These are phyloP conservation scores for Arthroderma sp. DNA, from an alignment of 2,329 filamentous ascomycete genomes.

Conservation along the genomic window DNA sequence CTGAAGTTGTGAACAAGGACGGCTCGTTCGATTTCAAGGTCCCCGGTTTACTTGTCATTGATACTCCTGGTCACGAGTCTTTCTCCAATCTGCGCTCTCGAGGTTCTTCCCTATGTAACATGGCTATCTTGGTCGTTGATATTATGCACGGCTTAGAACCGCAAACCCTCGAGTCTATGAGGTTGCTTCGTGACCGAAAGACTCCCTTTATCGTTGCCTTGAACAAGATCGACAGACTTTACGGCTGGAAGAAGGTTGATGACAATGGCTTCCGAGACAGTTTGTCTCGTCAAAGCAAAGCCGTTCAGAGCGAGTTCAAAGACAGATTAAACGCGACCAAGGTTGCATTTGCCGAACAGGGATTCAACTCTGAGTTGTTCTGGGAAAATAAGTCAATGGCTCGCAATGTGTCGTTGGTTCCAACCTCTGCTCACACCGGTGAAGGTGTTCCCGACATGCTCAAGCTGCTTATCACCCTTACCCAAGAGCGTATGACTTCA, in stretches of 20 bases:
- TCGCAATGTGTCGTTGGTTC: slow-evolving; percentile 85
- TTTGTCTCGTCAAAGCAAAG: slow-evolving; percentile 77
- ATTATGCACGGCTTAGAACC: slow-evolving; percentile 99
- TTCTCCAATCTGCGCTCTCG: slow-evolving; percentile 96
- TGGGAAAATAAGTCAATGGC: slow-evolving; percentile 98
- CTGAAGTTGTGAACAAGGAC: slow-evolving; percentile 81
- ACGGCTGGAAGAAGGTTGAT: slow-evolving; percentile 96
- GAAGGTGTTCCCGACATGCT: slow-evolving; percentile 98
- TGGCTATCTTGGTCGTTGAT: slow-evolving; percentile 96
- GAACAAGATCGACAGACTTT: slow-evolving; percentile 99
- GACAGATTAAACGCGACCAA: slow-evolving; percentile 85
- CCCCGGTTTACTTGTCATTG: slow-evolving; percentile 88
- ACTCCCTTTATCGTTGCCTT: slow-evolving; percentile 97
- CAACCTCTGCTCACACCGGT: slow-evolving; percentile 95
- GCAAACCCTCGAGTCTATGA: slow-evolving; percentile 96
- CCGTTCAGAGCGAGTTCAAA: slow-evolving; percentile 85
- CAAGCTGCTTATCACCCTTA: slow-evolving; percentile 82
- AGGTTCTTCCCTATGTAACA: slow-evolving; percentile 97
- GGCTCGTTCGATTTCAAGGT: slow-evolving; percentile 92
- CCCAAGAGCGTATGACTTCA: slow-evolving; percentile 93
- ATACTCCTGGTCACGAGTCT: slow-evolving; percentile 98
- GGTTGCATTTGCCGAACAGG: slow-evolving; percentile 85
- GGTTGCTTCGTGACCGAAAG: slow-evolving; percentile 76
- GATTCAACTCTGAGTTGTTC: slow-evolving; percentile 94
- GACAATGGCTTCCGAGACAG: slow-evolving; percentile 98